Percentiles rank a stretch among this genome's conserved stretches.
These are phyloP conservation scores for Rhododendron henanense DNA, from an alignment of 148 eudicot species.

Conservation along the genomic window DNA sequence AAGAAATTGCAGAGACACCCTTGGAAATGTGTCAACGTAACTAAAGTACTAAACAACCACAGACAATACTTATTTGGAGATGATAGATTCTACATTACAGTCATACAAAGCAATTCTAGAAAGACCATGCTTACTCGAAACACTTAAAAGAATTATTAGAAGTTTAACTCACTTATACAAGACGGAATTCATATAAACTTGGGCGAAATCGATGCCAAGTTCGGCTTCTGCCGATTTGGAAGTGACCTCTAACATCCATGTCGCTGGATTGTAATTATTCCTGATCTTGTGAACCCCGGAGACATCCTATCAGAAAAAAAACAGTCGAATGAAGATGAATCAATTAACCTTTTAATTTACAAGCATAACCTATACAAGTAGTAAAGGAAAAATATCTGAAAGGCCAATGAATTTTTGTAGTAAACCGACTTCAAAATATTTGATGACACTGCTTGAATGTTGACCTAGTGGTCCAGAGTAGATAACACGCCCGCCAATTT, in stretches of 20 bases:
- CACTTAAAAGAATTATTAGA: background rate
- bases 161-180: constrained; percentile 48
- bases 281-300: constrained; percentile 62
- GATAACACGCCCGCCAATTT: constrained; percentile 62
- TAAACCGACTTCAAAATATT: constrained; percentile 67
- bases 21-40: background rate
- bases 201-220: constrained; percentile 61
- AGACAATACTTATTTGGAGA: background rate
- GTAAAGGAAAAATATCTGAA: background rate
- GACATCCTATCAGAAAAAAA: constrained; percentile 33
- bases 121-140: background rate
- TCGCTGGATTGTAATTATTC: constrained; percentile 78
- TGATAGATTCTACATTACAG: background rate
- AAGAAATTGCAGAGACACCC: background rate
- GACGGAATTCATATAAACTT: constrained; percentile 44
- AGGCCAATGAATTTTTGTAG: background rate
- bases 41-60: background rate
- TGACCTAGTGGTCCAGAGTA: constrained; percentile 77
- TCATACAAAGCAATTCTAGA: background rate
- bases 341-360: background rate
- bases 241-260: constrained; percentile 90
- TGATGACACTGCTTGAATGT: constrained; percentile 51
- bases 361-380: background rate
- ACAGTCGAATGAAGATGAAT: background rate
- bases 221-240: constrained; percentile 66